Evolutionary conservation across 148 eudicot species (phyloP), one percentile per base, ranked within the genome.

Genomic region (Spergularia bocconei): DNA sequence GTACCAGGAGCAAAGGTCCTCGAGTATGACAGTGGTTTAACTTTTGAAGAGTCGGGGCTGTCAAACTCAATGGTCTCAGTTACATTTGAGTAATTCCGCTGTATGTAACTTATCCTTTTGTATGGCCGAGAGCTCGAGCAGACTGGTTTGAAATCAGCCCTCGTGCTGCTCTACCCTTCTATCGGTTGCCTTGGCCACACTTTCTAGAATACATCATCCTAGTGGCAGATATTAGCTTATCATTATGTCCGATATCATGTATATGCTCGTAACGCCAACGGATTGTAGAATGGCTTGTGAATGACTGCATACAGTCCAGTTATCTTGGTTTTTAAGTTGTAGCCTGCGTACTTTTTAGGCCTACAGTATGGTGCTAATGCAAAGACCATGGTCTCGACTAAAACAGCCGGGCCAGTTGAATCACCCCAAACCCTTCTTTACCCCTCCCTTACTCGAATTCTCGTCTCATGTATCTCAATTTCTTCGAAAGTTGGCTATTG

Each of bases 21-120:
- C 70, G 96, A 91, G 11, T 94, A 80, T 51, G 87, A 88, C 56
- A 82, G 71, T 71, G 79, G 71, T 16, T 70, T 88, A 57, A 90
- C 91, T 8, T 85, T 94, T 70, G 91, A 79, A 38, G 90, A 94
- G 61, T 91, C 98, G 0, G 98, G 97, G 57, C 88, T 94, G 11
- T 84, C 93, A 21, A 94, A 94, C 85, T 90, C 98, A 8, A 94
- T 91, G 93, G 81, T 92, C 77, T 91, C 88, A 0, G 92, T 94
- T 59, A 85, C 97, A 20, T 89, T 96, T 97, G 91, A 88, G 72
- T 80, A 77, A 53, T 51, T 48, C 39, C 60, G 13, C 29, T 23
- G 36, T 21, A 29, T 44, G 48, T 44, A 44, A 44, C 48, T 44
- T 44, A 44, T 44, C 48, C 48, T 44, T 29, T 29, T 62, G 54